A percentile compares a stretch with the other conserved stretches of the same genome.
phyloP scores from a whole-genome alignment of 2,329 filamentous ascomycete genomes.

The Monilinia fructicola region DNA sequence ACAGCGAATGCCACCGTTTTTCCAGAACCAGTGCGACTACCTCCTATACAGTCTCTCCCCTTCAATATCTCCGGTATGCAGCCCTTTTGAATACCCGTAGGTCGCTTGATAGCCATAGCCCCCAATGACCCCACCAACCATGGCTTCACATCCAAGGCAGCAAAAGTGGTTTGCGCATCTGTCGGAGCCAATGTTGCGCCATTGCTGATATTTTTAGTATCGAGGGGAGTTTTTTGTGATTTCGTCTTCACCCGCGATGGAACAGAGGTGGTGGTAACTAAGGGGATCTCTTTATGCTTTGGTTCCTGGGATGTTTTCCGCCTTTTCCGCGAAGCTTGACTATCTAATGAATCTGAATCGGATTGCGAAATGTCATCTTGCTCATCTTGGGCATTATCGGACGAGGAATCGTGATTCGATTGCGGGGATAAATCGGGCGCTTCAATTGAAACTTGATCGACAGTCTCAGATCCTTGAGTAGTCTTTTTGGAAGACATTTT shows the following conservation, averaged over 20 bases:
- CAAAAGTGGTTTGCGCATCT: slow-evolving; percentile 65
- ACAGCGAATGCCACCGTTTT: slow-evolving; percentile 97
- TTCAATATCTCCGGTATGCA: slow-evolving; percentile 92
- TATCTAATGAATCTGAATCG: slow-evolving; percentile 40
- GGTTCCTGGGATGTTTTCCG: slow-evolving; percentile 34
- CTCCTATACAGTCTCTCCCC: slow-evolving; percentile 91
- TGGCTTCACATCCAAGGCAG: slow-evolving; percentile 69
- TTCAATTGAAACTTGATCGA: slow-evolving; percentile 18
- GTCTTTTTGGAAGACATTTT: slow-evolving; percentile 16
- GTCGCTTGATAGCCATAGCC: slow-evolving; percentile 77
- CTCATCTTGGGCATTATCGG: slow-evolving; percentile 11
- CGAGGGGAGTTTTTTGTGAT: slow-evolving; percentile 12
- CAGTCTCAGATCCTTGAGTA: slow-evolving; percentile 6
- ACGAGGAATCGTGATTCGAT: slow-evolving; percentile 19
- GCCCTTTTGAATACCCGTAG: slow-evolving; percentile 88
- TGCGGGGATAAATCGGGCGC: slow-evolving; percentile 12
- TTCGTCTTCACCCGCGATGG: slow-evolving; percentile 38
- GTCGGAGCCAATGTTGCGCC: slow-evolving; percentile 50
- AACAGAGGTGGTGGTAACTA: slow-evolving; percentile 30
- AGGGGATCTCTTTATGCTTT: slow-evolving; percentile 28
- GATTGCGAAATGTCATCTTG: slow-evolving; percentile 14
- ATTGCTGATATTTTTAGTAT: slow-evolving; percentile 21
- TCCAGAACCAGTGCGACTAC: slow-evolving; percentile 90
- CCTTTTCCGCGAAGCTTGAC: slow-evolving; percentile 38
- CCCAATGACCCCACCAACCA: slow-evolving; percentile 84